These are phyloP conservation scores for Ophiostoma piceae DNA, from an alignment of 2,329 filamentous ascomycete species.

Conservation along the genomic window DNA sequence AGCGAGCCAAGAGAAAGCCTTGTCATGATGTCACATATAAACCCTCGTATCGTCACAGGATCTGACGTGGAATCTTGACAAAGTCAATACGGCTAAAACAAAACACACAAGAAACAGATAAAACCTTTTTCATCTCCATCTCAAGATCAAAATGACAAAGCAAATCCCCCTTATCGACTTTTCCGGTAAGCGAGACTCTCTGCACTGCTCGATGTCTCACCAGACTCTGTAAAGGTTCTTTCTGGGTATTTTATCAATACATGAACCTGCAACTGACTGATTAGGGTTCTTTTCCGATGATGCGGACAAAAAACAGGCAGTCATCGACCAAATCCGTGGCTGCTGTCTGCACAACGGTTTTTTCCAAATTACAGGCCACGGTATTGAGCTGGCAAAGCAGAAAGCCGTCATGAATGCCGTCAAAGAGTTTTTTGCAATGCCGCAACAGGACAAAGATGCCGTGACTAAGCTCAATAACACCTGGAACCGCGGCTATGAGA, in stretches of 20 bases:
- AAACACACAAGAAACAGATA: too few species aligned
- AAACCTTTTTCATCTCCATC: too few species aligned
- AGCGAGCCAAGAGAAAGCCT: too few species aligned
- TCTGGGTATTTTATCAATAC: not conserved
- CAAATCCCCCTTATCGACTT: constrained; percentile 26
- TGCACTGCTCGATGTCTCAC: too few species aligned
- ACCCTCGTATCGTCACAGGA: too few species aligned
- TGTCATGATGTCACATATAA: too few species aligned
- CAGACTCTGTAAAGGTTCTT: not conserved
- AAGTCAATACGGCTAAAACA: too few species aligned
- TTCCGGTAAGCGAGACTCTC: constrained; percentile 20
- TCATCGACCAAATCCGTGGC: constrained; percentile 30
- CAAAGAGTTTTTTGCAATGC: constrained; percentile 45
- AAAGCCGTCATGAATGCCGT: constrained; percentile 39
- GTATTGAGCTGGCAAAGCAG: constrained; percentile 40
- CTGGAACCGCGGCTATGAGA: constrained; percentile 38
- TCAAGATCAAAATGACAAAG: constrained; percentile 15
- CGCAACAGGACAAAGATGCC: constrained; percentile 39
- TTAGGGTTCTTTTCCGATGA: constrained; percentile 23
- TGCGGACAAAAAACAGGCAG: constrained; percentile 16
- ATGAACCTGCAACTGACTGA: not conserved
- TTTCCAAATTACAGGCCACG: constrained; percentile 49
- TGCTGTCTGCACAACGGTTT: constrained; percentile 47
- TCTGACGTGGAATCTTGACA: too few species aligned
- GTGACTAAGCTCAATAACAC: constrained; percentile 33